A percentile compares a stretch with the other conserved stretches of the same genome.
These are phyloP conservation scores for Cladosporium sp. DNA, from an alignment of 2,329 filamentous ascomycete genomes.

Conservation along the genomic window DNA sequence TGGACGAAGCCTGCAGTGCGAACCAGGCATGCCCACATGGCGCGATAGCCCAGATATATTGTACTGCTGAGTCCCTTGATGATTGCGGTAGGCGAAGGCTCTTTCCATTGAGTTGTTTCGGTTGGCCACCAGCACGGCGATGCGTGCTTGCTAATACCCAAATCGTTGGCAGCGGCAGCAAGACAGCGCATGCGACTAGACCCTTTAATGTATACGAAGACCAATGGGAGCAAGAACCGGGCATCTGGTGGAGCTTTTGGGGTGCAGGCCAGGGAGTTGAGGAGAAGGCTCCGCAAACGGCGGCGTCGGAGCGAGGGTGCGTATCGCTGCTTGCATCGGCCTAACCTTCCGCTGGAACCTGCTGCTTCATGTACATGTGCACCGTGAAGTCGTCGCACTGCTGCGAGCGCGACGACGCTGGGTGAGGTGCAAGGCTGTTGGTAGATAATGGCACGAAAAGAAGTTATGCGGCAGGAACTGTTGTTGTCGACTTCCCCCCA, in stretches of 20 bases:
- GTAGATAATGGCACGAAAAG: not conserved
- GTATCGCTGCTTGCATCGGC: not conserved
- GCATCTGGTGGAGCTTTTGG: constrained; percentile 3
- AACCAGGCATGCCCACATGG: not conserved
- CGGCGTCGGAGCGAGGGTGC: not conserved
- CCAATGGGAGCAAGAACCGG: constrained; percentile 11
- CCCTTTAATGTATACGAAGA: not conserved
- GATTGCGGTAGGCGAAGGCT: not conserved
- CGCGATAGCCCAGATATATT: not conserved
- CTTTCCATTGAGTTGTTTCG: not conserved
- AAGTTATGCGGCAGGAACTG: not conserved
- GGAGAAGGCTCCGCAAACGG: constrained; percentile 8
- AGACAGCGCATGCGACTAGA: constrained; percentile 11
- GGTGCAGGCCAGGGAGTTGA: constrained; percentile 4
- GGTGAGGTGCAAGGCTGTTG: not conserved
- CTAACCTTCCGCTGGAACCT: not conserved
- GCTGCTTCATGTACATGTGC: constrained; percentile 11
- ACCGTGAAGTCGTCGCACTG: constrained; percentile 13
- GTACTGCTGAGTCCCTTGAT: not conserved
- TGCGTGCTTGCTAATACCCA: not conserved
- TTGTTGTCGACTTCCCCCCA: constrained; percentile 11
- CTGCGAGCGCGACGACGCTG: not conserved
- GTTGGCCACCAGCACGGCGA: not conserved
- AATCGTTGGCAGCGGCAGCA: not conserved
- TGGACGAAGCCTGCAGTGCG: not conserved